These are phyloP conservation scores for Trichoderma sp. DNA, from an alignment of 2,329 filamentous ascomycete species.

Conservation along the genomic window DNA sequence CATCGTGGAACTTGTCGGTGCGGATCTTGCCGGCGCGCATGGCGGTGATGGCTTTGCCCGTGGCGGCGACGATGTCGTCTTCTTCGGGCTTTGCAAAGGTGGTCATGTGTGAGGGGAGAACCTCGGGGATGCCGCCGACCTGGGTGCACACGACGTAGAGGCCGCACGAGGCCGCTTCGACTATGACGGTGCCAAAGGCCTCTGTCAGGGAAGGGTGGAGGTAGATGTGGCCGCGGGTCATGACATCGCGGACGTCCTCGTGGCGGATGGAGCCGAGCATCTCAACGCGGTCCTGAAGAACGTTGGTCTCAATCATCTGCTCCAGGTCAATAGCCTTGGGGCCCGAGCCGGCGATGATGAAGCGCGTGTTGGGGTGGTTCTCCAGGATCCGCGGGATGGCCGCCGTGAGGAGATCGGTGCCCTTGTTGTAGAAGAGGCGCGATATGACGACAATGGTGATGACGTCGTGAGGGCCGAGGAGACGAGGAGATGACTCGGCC, in stretches of 20 bases:
- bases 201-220: conserved; percentile 94
- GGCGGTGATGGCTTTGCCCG: conserved; percentile 83
- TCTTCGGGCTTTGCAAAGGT: conserved; percentile 96
- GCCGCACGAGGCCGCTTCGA: conserved; percentile 94
- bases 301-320: conserved; percentile 95
- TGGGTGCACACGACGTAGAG: conserved; percentile 96
- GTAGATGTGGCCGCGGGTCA: conserved; percentile 96
- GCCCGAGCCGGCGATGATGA: conserved; percentile 93
- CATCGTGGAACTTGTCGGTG: conserved; percentile 92
- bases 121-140: conserved; percentile 95
- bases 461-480: conserved; percentile 78
- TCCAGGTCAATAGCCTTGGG: conserved; percentile 97
- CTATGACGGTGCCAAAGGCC: conserved; percentile 96
- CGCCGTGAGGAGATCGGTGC: conserved; percentile 94
- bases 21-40: conserved; percentile 84
- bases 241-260: conserved; percentile 95
- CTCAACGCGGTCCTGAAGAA: conserved; percentile 89
- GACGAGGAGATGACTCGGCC: conserved; percentile 61
- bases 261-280: conserved; percentile 91
- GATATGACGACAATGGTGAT: conserved; percentile 98
- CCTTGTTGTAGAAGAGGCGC: conserved; percentile 97
- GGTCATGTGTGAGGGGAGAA: conserved; percentile 94
- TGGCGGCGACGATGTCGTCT: conserved; percentile 88
- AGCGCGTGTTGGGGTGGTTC: conserved; percentile 88
- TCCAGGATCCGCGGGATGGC: conserved; percentile 91